These are phyloP conservation scores for Flaveria bidentis DNA, from an alignment of 129 eudicot genomes.

Conservation along the genomic window DNA sequence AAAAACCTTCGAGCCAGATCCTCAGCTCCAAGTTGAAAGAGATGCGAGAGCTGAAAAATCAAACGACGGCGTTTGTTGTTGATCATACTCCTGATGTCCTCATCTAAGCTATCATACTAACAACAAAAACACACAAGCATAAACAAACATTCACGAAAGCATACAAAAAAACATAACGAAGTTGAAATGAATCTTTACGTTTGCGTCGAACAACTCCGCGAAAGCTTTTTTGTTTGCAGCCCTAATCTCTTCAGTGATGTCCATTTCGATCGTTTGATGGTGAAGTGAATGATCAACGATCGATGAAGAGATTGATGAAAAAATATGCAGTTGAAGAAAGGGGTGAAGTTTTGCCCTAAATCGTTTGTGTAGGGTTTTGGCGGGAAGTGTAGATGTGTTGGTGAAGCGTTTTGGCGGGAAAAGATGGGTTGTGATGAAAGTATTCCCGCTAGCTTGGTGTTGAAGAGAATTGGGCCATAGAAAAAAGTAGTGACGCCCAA, in stretches of 20 bases:
- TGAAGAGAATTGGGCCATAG: neutral
- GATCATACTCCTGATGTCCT: constrained; percentile 67
- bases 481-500: neutral
- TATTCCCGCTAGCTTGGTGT: constrained; percentile 24
- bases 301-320: neutral
- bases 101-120: constrained; percentile 45
- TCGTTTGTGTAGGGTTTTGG: constrained; percentile 21
- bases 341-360: constrained; percentile 35
- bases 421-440: neutral
- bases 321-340: neutral
- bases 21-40: constrained; percentile 59
- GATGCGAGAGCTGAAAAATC: constrained; percentile 71
- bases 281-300: neutral
- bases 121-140: neutral
- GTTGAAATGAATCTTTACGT: constrained; percentile 39
- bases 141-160: neutral
- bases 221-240: constrained; percentile 74
- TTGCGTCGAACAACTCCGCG: constrained; percentile 66
- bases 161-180: neutral
- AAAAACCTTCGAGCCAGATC: constrained; percentile 80
- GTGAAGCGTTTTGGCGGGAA: constrained; percentile 33
- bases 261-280: constrained; percentile 46
- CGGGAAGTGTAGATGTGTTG: constrained; percentile 31
- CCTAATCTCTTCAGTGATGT: constrained; percentile 76
- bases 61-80: constrained; percentile 66